A percentile compares a stretch with the other conserved stretches of the same genome.
phyloP scores from a whole-genome alignment of 352 stramenopile genomes.

The Phytophthora meadii region DNA sequence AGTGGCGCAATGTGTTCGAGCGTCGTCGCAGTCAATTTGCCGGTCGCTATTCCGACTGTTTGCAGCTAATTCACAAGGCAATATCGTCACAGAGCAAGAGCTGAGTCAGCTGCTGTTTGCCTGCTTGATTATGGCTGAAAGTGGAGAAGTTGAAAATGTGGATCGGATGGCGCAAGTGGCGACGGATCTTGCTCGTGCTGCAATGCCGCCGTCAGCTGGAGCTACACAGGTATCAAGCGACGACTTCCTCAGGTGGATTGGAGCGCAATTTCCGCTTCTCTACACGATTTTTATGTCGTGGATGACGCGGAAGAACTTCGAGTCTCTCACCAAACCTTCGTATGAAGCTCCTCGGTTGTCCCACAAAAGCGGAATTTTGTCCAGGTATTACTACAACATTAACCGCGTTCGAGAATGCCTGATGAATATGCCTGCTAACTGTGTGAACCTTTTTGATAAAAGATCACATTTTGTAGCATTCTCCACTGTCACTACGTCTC shows the following conservation, averaged over 20 bases:
- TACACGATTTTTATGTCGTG: constrained; percentile 83
- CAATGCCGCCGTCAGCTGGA: constrained; percentile 34
- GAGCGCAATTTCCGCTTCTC: constrained; percentile 69
- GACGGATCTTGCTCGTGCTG: constrained; percentile 51
- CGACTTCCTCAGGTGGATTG: constrained; percentile 71
- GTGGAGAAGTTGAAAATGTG: constrained; percentile 44
- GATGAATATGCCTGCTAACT: not conserved
- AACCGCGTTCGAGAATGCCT: not conserved
- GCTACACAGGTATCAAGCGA: constrained; percentile 43
- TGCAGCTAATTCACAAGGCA: constrained; percentile 26
- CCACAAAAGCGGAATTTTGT: constrained; percentile 75
- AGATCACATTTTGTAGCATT: constrained; percentile 77
- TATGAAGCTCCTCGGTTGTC: constrained; percentile 62
- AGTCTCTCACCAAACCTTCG: constrained; percentile 49
- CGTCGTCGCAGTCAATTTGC: constrained; percentile 67
- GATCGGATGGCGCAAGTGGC: constrained; percentile 40
- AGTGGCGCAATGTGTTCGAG: constrained; percentile 74
- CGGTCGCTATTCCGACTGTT: constrained; percentile 70
- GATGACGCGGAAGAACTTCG: constrained; percentile 67
- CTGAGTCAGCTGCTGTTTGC: constrained; percentile 56
- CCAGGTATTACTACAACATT: constrained; percentile 42
- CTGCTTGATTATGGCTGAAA: constrained; percentile 60
- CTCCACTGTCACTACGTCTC: constrained; percentile 57
- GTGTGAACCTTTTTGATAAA: not conserved
- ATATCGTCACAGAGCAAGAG: constrained; percentile 46